Evolutionary conservation across 768 basidiomycete genomes (phyloP), one percentile per base, ranked within the genome.

Genomic region (Tylopilus felleus): DNA sequence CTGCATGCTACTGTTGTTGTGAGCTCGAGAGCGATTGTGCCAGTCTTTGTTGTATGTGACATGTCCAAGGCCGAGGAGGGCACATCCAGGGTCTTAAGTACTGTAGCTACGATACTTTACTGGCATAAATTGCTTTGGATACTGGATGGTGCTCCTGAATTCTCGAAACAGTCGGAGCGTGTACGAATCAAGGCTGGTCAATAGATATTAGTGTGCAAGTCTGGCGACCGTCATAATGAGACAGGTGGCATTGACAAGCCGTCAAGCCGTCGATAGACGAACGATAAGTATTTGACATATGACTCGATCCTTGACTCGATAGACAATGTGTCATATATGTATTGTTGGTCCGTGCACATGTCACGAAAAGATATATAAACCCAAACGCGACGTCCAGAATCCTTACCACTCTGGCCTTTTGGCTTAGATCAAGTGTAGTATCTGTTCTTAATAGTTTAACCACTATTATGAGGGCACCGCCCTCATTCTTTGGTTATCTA

Each of bases 371-470:
- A 33, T 54, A 59, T 50, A 54, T 59, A 55, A 45, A 35, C 33
- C 31, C 3, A 4, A 5, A 33, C 2, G n/a, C 9, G 47, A 54
- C 28, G 14, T 0, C 74, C 0, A 12, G 40, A 21, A 46, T 55
- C 80, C 80, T 80, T 47, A 57, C 60, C 59, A 65, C 56, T 60
- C 59, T 67, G 79, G 80, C 80, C 80, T 79, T 77, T 79, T 81
- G 81, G 82, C 81, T 83, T 82, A 82, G 82, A 83, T 83, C 82
- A 83, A 83, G 82, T 83, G 82, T 83, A 83, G 82, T 83, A 83
- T 83, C 82, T 83, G 81, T 83, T 82, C 80, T 82, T 80, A 75
- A 77, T 80, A 78, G 35, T 73, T 59, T 71, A 79, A 69, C 78
- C 77, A 77, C 78, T 80, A 77, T 80, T 45, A 79, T 77, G 76